A percentile compares a stretch with the other conserved stretches of the same genome.
Conservation (phyloP, 208 protist species). For the Sergeia podlipaevii region DNA sequence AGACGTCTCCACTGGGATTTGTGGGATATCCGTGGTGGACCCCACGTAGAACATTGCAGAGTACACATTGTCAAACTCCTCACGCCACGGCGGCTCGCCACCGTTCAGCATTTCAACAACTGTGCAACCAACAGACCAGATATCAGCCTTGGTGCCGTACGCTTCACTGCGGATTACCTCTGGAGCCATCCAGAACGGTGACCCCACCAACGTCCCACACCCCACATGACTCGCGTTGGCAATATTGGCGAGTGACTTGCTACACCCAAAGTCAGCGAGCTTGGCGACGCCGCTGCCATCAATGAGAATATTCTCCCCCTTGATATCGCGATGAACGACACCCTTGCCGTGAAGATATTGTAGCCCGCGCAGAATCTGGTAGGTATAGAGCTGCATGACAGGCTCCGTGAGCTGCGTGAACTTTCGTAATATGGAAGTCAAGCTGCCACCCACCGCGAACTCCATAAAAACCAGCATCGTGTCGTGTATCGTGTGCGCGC, state of each 20-base stretch:
- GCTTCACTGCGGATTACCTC: constrained; percentile 83
- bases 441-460: constrained; percentile 81
- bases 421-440: constrained; percentile 74
- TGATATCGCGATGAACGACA: constrained; percentile 91
- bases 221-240: constrained; percentile 46
- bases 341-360: constrained; percentile 85
- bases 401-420: constrained; percentile 67
- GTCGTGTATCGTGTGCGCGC: constrained; percentile 51
- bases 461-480: constrained; percentile 90
- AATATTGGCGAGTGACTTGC: constrained; percentile 62
- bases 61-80: constrained; percentile 81
- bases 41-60: constrained; percentile 78
- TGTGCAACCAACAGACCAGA: constrained; percentile 93
- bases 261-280: constrained; percentile 89
- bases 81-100: constrained; percentile 64
- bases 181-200: constrained; percentile 87
- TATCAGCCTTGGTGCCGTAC: constrained; percentile 87
- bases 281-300: constrained; percentile 82
- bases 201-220: constrained; percentile 71
- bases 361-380: constrained; percentile 75
- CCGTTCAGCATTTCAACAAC: constrained; percentile 91
- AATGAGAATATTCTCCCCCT: constrained; percentile 90
- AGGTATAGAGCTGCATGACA: constrained; percentile 74
- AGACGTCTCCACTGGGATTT: constrained; percentile 63
- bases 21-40: constrained; percentile 62